Percentiles rank a stretch among this genome's conserved stretches.
phyloP scores from a whole-genome alignment of 1,284 basidiomycete genomes.

The Rhodotorula sp. region DNA sequence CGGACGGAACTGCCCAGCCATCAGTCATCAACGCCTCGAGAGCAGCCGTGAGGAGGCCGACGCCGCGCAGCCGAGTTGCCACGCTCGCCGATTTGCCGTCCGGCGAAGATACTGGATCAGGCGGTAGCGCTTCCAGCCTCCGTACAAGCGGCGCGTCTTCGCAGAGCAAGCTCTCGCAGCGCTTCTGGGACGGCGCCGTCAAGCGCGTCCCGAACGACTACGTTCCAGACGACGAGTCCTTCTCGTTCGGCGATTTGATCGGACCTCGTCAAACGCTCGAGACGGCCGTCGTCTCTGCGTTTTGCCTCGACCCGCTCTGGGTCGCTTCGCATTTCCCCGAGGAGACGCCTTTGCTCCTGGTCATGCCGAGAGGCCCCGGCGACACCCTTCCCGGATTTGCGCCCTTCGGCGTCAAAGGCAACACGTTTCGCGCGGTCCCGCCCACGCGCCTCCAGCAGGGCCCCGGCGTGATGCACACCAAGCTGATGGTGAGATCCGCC shows the following conservation, averaged over 20 bases:
- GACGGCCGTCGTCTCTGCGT: conserved; percentile 26
- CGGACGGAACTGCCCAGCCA: background rate
- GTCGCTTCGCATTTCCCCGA: conserved; percentile 21
- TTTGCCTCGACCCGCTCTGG: conserved; percentile 23
- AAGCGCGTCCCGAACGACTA: conserved; percentile 22
- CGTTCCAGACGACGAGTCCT: conserved; percentile 12
- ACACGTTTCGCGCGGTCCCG: conserved; percentile 16
- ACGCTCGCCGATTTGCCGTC: conserved; percentile 19
- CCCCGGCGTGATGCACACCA: conserved; percentile 28
- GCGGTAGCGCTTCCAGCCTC: background rate
- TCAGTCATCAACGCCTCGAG: background rate
- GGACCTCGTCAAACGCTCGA: conserved; percentile 13
- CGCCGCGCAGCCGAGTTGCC: conserved; percentile 8
- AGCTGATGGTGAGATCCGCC: conserved; percentile 18
- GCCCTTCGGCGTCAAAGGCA: background rate
- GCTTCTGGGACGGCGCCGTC: conserved; percentile 32
- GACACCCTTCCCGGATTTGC: background rate
- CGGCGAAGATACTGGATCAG: background rate
- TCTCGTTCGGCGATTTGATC: conserved; percentile 29
- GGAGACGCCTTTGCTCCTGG: conserved; percentile 20
- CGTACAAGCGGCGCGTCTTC: background rate
- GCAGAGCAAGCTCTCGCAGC: background rate
- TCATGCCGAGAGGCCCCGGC: conserved; percentile 18
- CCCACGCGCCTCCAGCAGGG: too few species aligned
- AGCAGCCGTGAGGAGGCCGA: background rate